Evolutionary conservation across 805 yeast species (phyloP).

Genomic region (Starmerella stigmatis): DNA sequence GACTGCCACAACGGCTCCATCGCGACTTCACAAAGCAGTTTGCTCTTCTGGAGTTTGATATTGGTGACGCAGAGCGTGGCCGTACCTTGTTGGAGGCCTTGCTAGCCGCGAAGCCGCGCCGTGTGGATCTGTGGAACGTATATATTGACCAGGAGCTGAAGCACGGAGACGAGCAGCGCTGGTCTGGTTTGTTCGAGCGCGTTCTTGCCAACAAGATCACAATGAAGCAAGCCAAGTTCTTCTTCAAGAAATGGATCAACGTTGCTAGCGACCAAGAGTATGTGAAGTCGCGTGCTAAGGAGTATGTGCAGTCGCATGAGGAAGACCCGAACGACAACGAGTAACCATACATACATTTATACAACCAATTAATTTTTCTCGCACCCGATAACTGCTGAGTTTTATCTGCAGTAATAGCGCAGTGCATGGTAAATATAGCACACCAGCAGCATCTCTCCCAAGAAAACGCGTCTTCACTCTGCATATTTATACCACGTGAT

Average conservation of each 20-base stretch:
- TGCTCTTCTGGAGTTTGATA: constrained; percentile 70
- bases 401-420: no score
- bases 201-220: constrained; percentile 54
- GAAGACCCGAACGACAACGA: constrained; percentile 4
- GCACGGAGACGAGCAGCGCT: constrained; percentile 47
- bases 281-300: constrained; percentile 84
- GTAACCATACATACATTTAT: background rate
- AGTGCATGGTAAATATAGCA: no score
- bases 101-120: constrained; percentile 77
- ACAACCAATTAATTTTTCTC: no score
- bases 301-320: constrained; percentile 42
- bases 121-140: constrained; percentile 90
- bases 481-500: no score
- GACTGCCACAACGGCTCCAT: constrained; percentile 30
- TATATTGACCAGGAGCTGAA: constrained; percentile 90
- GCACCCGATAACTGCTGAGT: no score
- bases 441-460: no score
- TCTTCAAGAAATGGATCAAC: constrained; percentile 83
- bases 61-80: constrained; percentile 88
- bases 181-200: constrained; percentile 75
- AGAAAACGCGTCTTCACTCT: no score
- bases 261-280: constrained; percentile 71
- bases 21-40: constrained; percentile 70
- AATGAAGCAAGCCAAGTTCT: constrained; percentile 85
- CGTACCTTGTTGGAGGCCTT: constrained; percentile 91